Base-by-base conservation (phyloP, 2,329 filamentous ascomycete species). In the Alternaria metachromatica region DNA sequence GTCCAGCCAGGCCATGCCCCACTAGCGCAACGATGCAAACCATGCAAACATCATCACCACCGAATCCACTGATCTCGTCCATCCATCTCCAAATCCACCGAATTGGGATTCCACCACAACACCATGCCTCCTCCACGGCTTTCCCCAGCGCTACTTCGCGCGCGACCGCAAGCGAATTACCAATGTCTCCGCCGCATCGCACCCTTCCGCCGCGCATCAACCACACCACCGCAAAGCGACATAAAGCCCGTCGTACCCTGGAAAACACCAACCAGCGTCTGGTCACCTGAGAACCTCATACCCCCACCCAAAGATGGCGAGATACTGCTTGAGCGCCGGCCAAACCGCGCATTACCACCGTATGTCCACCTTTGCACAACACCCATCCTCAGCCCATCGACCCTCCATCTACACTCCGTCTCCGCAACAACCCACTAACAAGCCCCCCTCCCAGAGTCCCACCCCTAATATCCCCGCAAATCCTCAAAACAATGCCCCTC, bases 401-500 rank as follows among this genome's bases (percentile, higher is more conserved):
- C 37, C 37, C 37, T 41, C 37, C 37, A 18, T 41, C 37, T 18
- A 18, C 44, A 21, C 48, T 43, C 10, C 33, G 43, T 55, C 30
- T 6, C 11, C 28, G 10, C 23, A 20, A 41, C 12, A 15, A 21
- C n/a, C 48, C 37, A 28, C 26, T 53, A 49, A 60, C 43, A 23
- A 15, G 6, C 18, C 46, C 12, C 18, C 46, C 12, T 26, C 20
- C 10, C 54, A 79, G 77, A n/a, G 60, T 79, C 25, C 77, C 77
- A 6, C 77, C 77, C 18, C 63, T 78, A n/a, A 76, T 79, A 45
- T 68, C 76, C 49, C 67, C 63, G 1, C 74, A 78, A 66, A 66
- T 79, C 58, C 46, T 67, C 59, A 87, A 87, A 72, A 93, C 93
- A 1, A 81, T 97, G 33, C 95, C 95, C 58, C 83, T 97, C 78